Evolutionary conservation across 2,329 filamentous ascomycete genomes (phyloP), one percentile per base, ranked within the genome.

Genomic region (Cytospora mali): DNA sequence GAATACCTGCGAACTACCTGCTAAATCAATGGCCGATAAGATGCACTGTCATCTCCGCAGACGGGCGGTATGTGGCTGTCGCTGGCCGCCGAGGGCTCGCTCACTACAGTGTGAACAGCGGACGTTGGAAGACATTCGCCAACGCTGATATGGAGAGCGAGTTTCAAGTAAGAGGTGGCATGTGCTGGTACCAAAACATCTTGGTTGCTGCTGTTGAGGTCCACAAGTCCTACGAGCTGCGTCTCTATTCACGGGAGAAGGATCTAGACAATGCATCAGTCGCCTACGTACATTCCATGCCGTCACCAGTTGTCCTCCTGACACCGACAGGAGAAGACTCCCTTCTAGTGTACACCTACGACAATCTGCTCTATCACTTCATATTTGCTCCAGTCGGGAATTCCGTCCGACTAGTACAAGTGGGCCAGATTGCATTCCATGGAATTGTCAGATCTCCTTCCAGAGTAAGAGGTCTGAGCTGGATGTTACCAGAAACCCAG

Each of bases 141-240:
- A 92, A 93, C 69, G 84, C 88, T 28, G 86, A 84, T 31, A 84
- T 89, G 71, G 95, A 98, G 75, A 93, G 93, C 69, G 92, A 93
- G 66, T 99, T 99, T 72, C 87, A 92, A 27, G 92, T 99, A 16
- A 84, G 93, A 66, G 95, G 95, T 55, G 95, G 95, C 7, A 97
- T 99, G 93, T 98, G 94, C 74, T 99, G 95, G 95, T 93, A 96
- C 73, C 93, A 96, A 68, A 94, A 99, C 75, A 91, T 98, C 33
- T 81, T 99, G 21, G 91, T 98, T 61, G 93, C 93, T 46, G 93
- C 94, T 4, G 89, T 97, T n/a, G 95, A 99, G 75, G 88, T 87
- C 59, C 91, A 90, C 68, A 85, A 88, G 68, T 88, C 88, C 25
- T 93, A 93, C 70, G 90, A 97, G 79, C 78, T 99, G 55, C 90